A percentile compares a stretch with the other conserved stretches of the same genome.
phyloP scores from a whole-genome alignment of 768 basidiomycete genomes.

The Porpolomopsis calyptriformis region DNA sequence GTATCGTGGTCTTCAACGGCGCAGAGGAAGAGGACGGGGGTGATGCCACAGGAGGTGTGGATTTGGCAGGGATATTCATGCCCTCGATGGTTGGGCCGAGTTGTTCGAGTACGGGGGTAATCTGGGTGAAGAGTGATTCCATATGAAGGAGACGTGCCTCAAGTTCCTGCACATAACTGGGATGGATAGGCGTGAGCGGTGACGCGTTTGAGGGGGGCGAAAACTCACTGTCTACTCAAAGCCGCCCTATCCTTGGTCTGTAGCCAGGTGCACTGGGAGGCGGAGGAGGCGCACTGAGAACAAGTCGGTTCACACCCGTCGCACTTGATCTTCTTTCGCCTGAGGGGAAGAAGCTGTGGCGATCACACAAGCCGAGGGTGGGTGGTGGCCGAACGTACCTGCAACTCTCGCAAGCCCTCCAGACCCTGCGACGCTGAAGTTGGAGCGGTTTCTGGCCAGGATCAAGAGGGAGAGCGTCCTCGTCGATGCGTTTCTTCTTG shows the following conservation, averaged over 20 bases:
- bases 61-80: slow-evolving; percentile 29
- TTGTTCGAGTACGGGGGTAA: slow-evolving; percentile 69
- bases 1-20: slow-evolving; percentile 22
- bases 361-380: slow-evolving; percentile 13
- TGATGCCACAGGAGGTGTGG: slow-evolving; percentile 10
- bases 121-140: slow-evolving; percentile 77
- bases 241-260: slow-evolving; percentile 89
- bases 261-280: slow-evolving; percentile 76
- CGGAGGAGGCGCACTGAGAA: slow-evolving; percentile 66
- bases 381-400: slow-evolving; percentile 38
- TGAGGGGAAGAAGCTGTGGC: slow-evolving; percentile 21
- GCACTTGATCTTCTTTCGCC: slow-evolving; percentile 90
- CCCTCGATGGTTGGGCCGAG: slow-evolving; percentile 39
- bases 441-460: slow-evolving; percentile 59
- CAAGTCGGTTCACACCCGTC: slow-evolving; percentile 83
- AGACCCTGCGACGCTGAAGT: slow-evolving; percentile 70
- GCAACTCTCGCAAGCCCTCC: slow-evolving; percentile 86
- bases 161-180: slow-evolving; percentile 83
- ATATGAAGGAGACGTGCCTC: slow-evolving; percentile 81
- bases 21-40: slow-evolving; percentile 1
- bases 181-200: slow-evolving; percentile 14
- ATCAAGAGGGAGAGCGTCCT: slow-evolving; percentile 49
- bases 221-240: slow-evolving; percentile 74
- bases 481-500: slow-evolving; percentile 68
- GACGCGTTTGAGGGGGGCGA: slow-evolving; percentile 4